phyloP scores from a whole-genome alignment of 192 early-diverging fungal genomes.

The Gonapodya sp. region DNA sequence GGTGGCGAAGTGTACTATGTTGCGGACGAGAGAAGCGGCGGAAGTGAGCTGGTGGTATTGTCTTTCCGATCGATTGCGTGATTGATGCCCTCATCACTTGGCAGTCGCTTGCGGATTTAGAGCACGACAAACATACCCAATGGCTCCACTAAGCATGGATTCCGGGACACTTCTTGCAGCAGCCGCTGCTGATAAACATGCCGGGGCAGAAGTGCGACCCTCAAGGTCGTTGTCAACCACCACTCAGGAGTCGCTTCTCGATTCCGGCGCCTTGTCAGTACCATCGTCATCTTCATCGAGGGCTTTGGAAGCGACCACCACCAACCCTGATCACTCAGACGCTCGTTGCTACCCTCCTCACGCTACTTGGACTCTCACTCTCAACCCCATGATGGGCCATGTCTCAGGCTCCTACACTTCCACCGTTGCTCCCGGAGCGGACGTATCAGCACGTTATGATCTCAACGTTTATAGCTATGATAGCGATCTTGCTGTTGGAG shows the following conservation, averaged over 20 bases:
- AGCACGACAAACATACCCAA: not conserved
- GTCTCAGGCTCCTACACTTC: slow-evolving; percentile 73
- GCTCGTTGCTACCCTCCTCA: slow-evolving; percentile 1
- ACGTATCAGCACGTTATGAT: slow-evolving; percentile 73
- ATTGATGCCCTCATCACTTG: not conserved
- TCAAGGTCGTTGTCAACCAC: not conserved
- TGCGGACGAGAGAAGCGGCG: slow-evolving; percentile 76
- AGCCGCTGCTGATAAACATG: too few species aligned
- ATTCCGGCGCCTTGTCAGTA: not conserved
- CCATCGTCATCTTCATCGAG: not conserved
- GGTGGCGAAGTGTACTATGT: slow-evolving; percentile 69
- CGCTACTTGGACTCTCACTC: slow-evolving; percentile 57
- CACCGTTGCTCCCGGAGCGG: slow-evolving; percentile 56
- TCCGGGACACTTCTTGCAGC: too few species aligned
- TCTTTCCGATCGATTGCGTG: not conserved
- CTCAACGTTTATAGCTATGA: slow-evolving; percentile 88
- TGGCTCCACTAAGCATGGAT: not conserved
- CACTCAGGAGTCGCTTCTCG: not conserved
- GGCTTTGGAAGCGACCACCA: not conserved
- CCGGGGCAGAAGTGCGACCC: too few species aligned
- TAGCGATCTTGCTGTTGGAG: slow-evolving; percentile 77
- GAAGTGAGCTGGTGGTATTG: slow-evolving; percentile 42
- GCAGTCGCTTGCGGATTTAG: not conserved
- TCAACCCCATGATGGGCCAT: slow-evolving; percentile 93
- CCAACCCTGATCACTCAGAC: not conserved